phyloP scores from a whole-genome alignment of 805 yeast species.

The Metschnikowia sp. region DNA sequence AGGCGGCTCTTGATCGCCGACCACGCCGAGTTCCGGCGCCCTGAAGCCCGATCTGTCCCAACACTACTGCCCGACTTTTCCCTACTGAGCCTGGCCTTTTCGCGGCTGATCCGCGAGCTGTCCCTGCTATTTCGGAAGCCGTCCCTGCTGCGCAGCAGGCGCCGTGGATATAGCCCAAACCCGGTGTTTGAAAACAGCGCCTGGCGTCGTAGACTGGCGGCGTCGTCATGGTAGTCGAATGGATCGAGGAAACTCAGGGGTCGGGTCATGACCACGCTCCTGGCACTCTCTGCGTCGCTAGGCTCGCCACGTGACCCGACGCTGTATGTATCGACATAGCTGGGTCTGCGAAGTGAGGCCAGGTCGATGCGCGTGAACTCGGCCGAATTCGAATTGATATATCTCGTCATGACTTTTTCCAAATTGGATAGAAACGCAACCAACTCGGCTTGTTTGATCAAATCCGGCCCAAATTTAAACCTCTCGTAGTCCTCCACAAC shows the following conservation, averaged over 20 bases:
- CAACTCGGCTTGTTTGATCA: constrained; percentile 58
- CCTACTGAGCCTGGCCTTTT: background rate
- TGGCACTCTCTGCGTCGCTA: background rate
- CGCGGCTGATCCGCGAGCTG: background rate
- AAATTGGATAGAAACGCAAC: constrained; percentile 48
- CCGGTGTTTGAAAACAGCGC: background rate
- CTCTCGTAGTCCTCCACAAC: constrained; percentile 57
- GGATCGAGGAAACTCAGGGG: constrained; percentile 10
- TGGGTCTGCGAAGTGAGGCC: constrained; percentile 1
- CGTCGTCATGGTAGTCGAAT: constrained; percentile 6
- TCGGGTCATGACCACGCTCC: background rate
- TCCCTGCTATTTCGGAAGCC: background rate
- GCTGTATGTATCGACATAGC: constrained; percentile 5
- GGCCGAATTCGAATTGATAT: constrained; percentile 5
- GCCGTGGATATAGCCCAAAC: background rate
- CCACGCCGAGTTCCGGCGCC: constrained; percentile 6
- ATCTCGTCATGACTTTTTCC: constrained; percentile 15
- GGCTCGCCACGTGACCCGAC: background rate
- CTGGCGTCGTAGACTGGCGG: constrained; percentile 3
- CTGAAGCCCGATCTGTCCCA: background rate
- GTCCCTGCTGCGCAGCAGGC: background rate
- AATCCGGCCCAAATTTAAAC: constrained; percentile 61
- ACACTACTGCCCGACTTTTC: background rate
- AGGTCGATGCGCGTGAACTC: constrained; percentile 4
- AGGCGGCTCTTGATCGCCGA: constrained; percentile 3